Evolutionary conservation across 108 stramenopile species (phyloP), one percentile per base, ranked within the genome.

Genomic region (Aurantiochytrium sp.): DNA sequence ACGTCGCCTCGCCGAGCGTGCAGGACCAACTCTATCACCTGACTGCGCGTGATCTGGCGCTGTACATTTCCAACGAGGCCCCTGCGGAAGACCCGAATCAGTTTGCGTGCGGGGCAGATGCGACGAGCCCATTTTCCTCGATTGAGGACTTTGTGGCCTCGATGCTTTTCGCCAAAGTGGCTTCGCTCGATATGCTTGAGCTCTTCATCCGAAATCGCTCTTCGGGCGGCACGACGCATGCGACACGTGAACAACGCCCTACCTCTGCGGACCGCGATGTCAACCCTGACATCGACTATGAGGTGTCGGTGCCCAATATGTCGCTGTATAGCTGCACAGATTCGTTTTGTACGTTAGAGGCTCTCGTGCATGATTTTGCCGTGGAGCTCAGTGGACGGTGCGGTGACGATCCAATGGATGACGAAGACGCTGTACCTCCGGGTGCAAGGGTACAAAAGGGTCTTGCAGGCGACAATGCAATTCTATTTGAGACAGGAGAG

Each of bases 101-200:
- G 25, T 42, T 69, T 69, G 64, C 35, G 10, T 69, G 42, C 42
- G 64, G 42, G 8, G 10, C 42, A 18, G 35, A 42, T 2, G 19
- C 45, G 25, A 47, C 19, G 19, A 53, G 45, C 51, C 10, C 45
- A 0, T 83, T 83, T 45, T 4, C 76, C 45, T 83, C 76, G 25
- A 53, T 83, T 35, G 45, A 83, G 19, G 51, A 83, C 51, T 83
- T 53, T 53, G 51, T 53, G 45, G 45, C 76, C 44, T 47, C 76
- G 76, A 83, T 83, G 76, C 23, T 83, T 6, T 83, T 83, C 51
- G 76, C 76, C 51, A 83, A 83, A 35, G 76, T 83, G 5, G 76
- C 76, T 6, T 83, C 76, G 6, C 23, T 83, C 12, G 76, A 83
- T 23, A 83, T 83, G 76, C n/a, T 83, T 12, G 76, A 83, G 76